Percentiles rank a stretch among this genome's conserved stretches.
Evolutionary conservation across 257 asterid genomes (phyloP).

Genomic region (Solanum boliviense): DNA sequence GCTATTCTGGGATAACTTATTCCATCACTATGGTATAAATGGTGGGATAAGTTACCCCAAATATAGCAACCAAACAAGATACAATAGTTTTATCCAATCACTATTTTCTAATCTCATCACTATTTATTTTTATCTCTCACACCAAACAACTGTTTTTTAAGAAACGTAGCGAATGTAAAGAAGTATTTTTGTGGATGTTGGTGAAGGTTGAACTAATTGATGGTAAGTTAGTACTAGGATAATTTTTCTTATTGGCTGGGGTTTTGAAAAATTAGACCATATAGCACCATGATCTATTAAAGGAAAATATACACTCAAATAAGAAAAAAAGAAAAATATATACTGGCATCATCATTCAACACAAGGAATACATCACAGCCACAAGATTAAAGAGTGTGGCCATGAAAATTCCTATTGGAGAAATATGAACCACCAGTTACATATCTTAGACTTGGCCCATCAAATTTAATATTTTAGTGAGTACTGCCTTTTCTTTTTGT

Average conservation of each 20-base stretch:
- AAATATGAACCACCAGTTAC: conserved; percentile 29
- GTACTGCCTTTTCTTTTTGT: neutral
- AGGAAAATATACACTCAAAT: neutral
- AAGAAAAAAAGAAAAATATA: neutral
- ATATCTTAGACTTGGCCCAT: conserved; percentile 25
- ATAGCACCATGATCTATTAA: neutral
- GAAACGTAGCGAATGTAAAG: too few species aligned
- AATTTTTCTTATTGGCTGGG: neutral
- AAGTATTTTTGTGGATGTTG: neutral
- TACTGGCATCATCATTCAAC: conserved; percentile 2
- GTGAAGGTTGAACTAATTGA: neutral
- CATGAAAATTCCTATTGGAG: conserved; percentile 1
- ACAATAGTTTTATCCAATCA: too few species aligned
- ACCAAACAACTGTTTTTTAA: neutral
- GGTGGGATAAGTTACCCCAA: too few species aligned
- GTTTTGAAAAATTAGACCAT: neutral
- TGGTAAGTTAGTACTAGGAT: neutral
- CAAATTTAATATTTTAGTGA: neutral
- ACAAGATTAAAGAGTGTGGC: conserved; percentile 21
- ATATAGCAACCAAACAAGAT: too few species aligned
- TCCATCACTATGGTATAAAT: too few species aligned
- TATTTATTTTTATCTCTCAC: too few species aligned
- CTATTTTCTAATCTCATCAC: too few species aligned
- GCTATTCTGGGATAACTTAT: too few species aligned
- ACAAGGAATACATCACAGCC: conserved; percentile 18